Conservation (phyloP, 208 protist species). For the Tritrichomonas musculus region DNA sequence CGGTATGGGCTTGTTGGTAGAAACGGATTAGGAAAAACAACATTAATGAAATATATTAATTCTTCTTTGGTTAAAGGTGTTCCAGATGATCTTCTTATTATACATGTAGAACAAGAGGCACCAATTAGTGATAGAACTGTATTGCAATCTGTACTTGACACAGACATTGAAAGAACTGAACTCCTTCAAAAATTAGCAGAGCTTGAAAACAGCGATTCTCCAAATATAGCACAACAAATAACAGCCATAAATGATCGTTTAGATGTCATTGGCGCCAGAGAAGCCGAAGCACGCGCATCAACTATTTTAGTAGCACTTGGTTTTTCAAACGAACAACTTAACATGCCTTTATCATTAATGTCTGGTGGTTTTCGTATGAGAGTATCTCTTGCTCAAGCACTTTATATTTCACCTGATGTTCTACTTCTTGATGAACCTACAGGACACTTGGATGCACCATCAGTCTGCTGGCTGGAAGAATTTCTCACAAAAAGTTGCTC, state of each 20-base stretch:
- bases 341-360: neutral
- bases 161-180: constrained; percentile 2
- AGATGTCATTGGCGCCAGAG: neutral
- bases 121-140: constrained; percentile 18
- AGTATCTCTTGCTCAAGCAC: constrained; percentile 34
- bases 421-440: constrained; percentile 38
- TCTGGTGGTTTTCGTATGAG: constrained; percentile 28
- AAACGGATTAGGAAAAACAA: constrained; percentile 29
- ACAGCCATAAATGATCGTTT: neutral
- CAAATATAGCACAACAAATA: neutral
- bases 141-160: neutral
- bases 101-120: constrained; percentile 20
- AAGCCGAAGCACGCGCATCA: neutral
- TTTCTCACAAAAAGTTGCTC: neutral
- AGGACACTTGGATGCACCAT: constrained; percentile 25
- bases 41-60: constrained; percentile 21
- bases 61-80: neutral
- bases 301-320: neutral
- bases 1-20: constrained; percentile 6
- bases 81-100: neutral
- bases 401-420: constrained; percentile 45
- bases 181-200: neutral
- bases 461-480: constrained; percentile 31
- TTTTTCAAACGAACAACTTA: neutral
- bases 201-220: neutral